Evolutionary conservation across 2,329 filamentous ascomycete genomes (phyloP).

Genomic region (Penicillium capsulatum): DNA sequence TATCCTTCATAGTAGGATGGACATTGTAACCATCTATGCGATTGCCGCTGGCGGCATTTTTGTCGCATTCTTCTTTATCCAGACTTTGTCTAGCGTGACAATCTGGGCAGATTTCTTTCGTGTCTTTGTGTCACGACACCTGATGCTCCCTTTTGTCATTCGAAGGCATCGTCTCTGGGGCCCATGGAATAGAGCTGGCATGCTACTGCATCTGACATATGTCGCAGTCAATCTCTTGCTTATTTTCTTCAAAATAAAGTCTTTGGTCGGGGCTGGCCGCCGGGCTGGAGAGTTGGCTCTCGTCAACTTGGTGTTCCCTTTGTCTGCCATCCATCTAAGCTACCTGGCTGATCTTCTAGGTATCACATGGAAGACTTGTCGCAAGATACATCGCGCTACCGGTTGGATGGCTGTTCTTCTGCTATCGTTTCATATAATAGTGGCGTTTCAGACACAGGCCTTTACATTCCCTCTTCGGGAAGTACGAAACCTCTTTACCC

Average conservation of each 20-base stretch:
- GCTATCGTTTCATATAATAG: constrained; percentile 7
- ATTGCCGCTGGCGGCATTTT: constrained; percentile 10
- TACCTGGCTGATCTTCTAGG: constrained; percentile 10
- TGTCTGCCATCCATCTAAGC: constrained; percentile 7
- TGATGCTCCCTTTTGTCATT: constrained; percentile 9
- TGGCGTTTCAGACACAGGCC: constrained; percentile 1
- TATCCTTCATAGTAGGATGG: constrained; percentile 7
- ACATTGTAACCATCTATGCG: constrained; percentile 24
- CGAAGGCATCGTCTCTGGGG: constrained; percentile 6
- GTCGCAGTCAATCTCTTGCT: constrained; percentile 6
- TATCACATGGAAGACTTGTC: constrained; percentile 7
- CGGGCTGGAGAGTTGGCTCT: constrained; percentile 9
- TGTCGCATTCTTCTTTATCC: constrained; percentile 8
- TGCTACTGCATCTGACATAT: constrained; percentile 9
- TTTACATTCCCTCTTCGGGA: constrained; percentile 6
- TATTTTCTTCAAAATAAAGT: constrained; percentile 4
- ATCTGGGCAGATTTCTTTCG: constrained; percentile 3
- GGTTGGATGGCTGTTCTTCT: constrained; percentile 8
- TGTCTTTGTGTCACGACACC: constrained; percentile 8
- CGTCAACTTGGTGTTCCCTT: constrained; percentile 7
- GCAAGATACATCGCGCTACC: constrained; percentile 7
- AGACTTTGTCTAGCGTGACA: constrained; percentile 4
- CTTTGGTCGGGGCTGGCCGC: constrained; percentile 3
- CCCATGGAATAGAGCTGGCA: constrained; percentile 8
- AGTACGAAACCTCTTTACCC: constrained; percentile 4